Percentiles rank a stretch among this genome's conserved stretches.
These are phyloP conservation scores for Hygrophoropsis aurantiaca DNA, from an alignment of 768 basidiomycete genomes.

Conservation along the genomic window DNA sequence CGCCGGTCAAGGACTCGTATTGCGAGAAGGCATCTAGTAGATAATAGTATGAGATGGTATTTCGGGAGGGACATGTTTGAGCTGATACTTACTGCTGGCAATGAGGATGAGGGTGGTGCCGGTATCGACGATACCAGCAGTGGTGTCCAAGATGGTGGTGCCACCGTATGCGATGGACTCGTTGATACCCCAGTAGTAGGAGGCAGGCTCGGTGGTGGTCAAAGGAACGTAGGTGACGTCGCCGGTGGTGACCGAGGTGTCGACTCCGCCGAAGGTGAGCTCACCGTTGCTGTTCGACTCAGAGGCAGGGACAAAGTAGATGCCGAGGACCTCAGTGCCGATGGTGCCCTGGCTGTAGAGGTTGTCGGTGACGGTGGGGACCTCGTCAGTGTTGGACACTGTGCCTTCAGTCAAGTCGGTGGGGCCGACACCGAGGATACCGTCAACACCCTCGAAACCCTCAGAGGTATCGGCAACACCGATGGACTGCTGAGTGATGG, in stretches of 20 bases:
- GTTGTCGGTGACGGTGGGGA: slow-evolving; percentile 37
- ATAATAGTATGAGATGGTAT: not conserved
- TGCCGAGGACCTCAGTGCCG: slow-evolving; percentile 23
- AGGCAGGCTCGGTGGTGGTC: slow-evolving; percentile 21
- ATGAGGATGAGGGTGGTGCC: slow-evolving; percentile 7
- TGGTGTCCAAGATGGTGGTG: slow-evolving; percentile 16
- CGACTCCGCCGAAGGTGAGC: slow-evolving; percentile 29
- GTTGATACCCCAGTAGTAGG: slow-evolving; percentile 30
- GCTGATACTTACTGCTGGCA: no score
- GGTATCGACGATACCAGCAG: slow-evolving; percentile 33
- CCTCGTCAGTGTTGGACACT: slow-evolving; percentile 5
- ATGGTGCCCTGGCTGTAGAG: slow-evolving; percentile 30
- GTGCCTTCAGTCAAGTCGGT: slow-evolving; percentile 27
- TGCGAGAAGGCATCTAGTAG: slow-evolving; percentile 18
- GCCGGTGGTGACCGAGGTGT: slow-evolving; percentile 11
- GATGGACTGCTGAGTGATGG: slow-evolving; percentile 32
- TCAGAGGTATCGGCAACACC: slow-evolving; percentile 29
- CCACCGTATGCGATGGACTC: slow-evolving; percentile 28
- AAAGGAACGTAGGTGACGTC: slow-evolving; percentile 20
- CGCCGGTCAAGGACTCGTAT: slow-evolving; percentile 28
- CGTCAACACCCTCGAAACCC: slow-evolving; percentile 35
- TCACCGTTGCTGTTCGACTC: slow-evolving; percentile 17
- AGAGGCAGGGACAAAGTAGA: slow-evolving; percentile 31
- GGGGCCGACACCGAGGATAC: slow-evolving; percentile 39
- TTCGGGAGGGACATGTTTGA: not conserved